Base-by-base conservation (phyloP, 306 rosid species). In the Quillaja saponaria region DNA sequence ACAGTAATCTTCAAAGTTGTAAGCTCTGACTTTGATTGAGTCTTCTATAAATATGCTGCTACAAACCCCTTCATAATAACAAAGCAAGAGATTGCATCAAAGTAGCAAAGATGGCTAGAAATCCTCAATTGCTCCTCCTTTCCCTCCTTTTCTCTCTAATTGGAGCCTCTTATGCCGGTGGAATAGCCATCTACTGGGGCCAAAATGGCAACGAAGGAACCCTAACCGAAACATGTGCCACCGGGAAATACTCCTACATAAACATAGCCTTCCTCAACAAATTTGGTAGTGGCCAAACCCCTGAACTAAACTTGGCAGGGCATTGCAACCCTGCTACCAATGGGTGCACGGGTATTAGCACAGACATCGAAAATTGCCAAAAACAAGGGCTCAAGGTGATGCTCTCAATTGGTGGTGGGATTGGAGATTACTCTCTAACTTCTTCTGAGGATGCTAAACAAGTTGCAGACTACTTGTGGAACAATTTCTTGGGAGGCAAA, bases 161-260 rank as follows among this genome's bases (percentile, higher is more conserved):
- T 21, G 10, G 52, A 60, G 21, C 63, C 76, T 72, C 86, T 17
- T 13, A 61, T 1, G 75, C 68, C 0, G 83, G 84, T 1, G 85
- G 80, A 57, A 75, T 86, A 21, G 85, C 90, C n/a, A 60, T 84
- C 52, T 90, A 90, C 38, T 86, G 95, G 90, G 95, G 95, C 56
- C 90, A 90, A 77, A 78, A 71, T 20, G 82, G 81, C 7, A 60
- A 71, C 41, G 95, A 86, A 67, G 89, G 95, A 0, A 85, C 86
- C n/a, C 63, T 90, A 5, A 52, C 79, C 0, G 75, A 83, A 35
- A 78, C 97, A 11, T 90, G 97, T 5, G 82, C 61, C 56, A 82
- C 92, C 0, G 75, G 84, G 3, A 72, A 14, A 56, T 87, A 84
- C 75, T 34, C 69, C 3, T 58, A 78, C 10, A 75, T 90, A 0